Percentiles rank a stretch among this genome's conserved stretches.
phyloP scores from a whole-genome alignment of 257 asterid species.

The Prunella vulgaris region DNA sequence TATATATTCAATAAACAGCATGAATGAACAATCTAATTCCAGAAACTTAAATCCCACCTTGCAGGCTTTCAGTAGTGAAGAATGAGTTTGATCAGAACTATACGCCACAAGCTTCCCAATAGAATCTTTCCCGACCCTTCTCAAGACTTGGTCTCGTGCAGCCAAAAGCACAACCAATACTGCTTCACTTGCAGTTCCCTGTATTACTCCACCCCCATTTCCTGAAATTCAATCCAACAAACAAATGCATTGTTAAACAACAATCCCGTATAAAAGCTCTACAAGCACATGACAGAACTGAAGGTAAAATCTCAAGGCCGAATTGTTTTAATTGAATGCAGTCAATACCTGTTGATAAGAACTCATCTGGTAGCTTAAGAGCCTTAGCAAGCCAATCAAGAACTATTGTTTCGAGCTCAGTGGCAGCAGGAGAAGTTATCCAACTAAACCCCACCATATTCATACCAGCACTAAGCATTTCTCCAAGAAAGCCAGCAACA shows the following conservation, averaged over 20 bases:
- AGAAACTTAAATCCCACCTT: conserved; percentile 44
- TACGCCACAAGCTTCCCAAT: conserved; percentile 70
- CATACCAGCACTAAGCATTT: conserved; percentile 93
- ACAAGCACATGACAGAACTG: neutral
- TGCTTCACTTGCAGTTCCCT: conserved; percentile 95
- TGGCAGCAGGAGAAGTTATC: conserved; percentile 98
- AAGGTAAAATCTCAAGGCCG: neutral
- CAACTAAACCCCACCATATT: conserved; percentile 97
- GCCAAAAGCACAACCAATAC: conserved; percentile 86
- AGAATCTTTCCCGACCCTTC: conserved; percentile 63
- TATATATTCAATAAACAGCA: too few species aligned
- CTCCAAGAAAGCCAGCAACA: conserved; percentile 88
- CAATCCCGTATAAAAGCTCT: neutral
- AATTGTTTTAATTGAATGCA: neutral
- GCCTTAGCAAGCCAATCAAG: conserved; percentile 95
- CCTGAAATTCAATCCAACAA: conserved; percentile 36
- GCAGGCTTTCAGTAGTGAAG: conserved; percentile 78
- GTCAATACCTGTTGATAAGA: conserved; percentile 62
- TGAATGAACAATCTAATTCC: neutral
- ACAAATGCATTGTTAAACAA: neutral
- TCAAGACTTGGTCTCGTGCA: conserved; percentile 73
- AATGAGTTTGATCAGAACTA: conserved; percentile 87
- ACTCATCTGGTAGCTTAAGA: conserved; percentile 63
- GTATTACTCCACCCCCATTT: conserved; percentile 90
- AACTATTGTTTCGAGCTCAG: conserved; percentile 89